A percentile compares a stretch with the other conserved stretches of the same genome.
These are phyloP conservation scores for Puccinia sorghi DNA, from an alignment of 1,284 basidiomycete genomes.

Conservation along the genomic window DNA sequence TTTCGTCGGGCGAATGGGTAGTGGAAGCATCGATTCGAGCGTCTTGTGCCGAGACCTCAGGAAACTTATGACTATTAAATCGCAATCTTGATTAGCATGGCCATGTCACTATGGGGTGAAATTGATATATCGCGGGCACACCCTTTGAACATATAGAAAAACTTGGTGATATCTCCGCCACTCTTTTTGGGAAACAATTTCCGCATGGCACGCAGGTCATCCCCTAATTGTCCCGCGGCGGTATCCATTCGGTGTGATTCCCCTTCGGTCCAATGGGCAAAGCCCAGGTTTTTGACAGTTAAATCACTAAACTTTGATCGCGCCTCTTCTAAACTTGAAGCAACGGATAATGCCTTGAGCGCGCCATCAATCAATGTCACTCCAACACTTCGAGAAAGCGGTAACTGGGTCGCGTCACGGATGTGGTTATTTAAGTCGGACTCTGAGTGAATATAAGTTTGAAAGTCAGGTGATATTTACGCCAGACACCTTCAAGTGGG, in stretches of 20 bases:
- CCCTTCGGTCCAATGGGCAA: slow-evolving; percentile 43
- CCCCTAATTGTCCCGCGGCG: slow-evolving; percentile 35
- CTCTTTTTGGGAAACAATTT: slow-evolving; percentile 45
- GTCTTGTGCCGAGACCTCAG: slow-evolving; percentile 34
- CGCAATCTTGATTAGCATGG: background rate
- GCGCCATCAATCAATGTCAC: slow-evolving; percentile 40
- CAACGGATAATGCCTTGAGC: slow-evolving; percentile 10
- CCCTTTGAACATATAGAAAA: slow-evolving; percentile 50
- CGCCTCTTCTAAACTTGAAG: slow-evolving; percentile 14
- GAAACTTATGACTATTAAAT: slow-evolving; percentile 29
- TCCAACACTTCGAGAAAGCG: slow-evolving; percentile 23
- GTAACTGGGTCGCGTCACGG: slow-evolving; percentile 4
- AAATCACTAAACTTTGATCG: slow-evolving; percentile 15
- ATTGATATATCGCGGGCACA: slow-evolving; percentile 13
- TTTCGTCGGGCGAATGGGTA: slow-evolving; percentile 44
- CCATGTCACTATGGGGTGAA: background rate
- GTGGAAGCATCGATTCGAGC: slow-evolving; percentile 25
- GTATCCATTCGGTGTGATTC: slow-evolving; percentile 42
- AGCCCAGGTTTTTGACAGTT: slow-evolving; percentile 27
- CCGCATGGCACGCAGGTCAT: slow-evolving; percentile 42
- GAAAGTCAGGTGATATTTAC: background rate
- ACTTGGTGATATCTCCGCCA: slow-evolving; percentile 24
- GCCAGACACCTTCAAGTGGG: background rate
- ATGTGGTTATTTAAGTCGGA: slow-evolving; percentile 33
- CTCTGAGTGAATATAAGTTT: background rate